Base-by-base conservation (phyloP, 2,329 filamentous ascomycete species). In the Phyllachora maydis region DNA sequence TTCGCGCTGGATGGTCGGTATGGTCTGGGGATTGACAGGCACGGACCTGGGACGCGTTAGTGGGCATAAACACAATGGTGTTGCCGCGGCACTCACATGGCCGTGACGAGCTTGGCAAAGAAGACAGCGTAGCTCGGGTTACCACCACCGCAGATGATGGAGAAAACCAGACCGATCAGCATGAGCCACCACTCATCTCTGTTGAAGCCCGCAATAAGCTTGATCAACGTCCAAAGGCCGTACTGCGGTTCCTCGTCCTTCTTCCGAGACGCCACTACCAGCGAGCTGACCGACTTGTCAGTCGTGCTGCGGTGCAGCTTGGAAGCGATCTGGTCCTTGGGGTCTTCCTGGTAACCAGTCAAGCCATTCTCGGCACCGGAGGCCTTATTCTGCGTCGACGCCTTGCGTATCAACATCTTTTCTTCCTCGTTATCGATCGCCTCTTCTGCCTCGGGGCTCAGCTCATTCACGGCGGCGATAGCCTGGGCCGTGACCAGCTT, bases 401-500 rank as follows among this genome's bases (percentile, higher is more conserved):
- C 48, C 34, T 56, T 52, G 31, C 54, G 53, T 22, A 61, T 51
- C 7, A 69, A 46, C 18, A 50, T 41, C 18, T 58, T 52, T 22
- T 67, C 56, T 18, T 63, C 54, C 23, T 68, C 55, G 19, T 57
- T 38, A 18, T 65, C 56, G 5, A 62, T 36, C 1, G 43, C 47
- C 6, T 54, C 58, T 32, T 63, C 47, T 27, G 68, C 57, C 24
- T 63, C 57, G 1, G 50, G 40, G 1, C 50, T 49, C 31, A 60
- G 32, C 27, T 66, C 57, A 23, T 69, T 64, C 11, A 59, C 57
- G 4, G 61, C 56, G 2, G 66, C 65, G 33, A 92, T 83, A 27
- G 76, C 72, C 45, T 98, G 88, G 3, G 85, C 83, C 25, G 79
- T 78, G 22, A 85, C 78, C 32, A 88, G 46, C 50, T 85, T 77